Conservation (phyloP, 352 stramenopile species). For the Phytophthora podocarpi region DNA sequence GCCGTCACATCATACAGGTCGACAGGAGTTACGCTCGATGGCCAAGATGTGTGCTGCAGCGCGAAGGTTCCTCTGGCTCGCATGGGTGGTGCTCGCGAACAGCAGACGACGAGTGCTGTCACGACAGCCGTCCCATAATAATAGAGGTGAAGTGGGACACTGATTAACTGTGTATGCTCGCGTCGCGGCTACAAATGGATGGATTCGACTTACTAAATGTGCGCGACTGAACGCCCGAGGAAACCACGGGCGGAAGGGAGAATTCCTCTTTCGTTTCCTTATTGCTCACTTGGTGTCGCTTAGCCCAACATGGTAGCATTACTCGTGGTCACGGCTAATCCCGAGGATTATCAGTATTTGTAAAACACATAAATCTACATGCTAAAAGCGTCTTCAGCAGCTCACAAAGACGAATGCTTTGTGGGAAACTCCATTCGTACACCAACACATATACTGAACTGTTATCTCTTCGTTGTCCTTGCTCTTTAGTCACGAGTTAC, state of each 20-base stretch:
- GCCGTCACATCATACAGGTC: not conserved
- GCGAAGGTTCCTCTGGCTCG: not conserved
- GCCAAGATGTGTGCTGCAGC: constrained; percentile 1
- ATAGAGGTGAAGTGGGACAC: constrained; percentile 1
- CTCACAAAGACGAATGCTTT: no score
- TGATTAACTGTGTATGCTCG: not conserved
- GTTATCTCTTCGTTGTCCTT: constrained; percentile 5
- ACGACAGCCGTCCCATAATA: constrained; percentile 1
- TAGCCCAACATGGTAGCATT: no score
- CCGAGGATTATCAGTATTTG: no score
- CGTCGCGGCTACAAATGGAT: no score
- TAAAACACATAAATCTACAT: no score
- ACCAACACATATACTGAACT: constrained; percentile 6
- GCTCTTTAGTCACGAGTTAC: constrained; percentile 1
- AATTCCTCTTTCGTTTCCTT: no score
- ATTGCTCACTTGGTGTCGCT: no score
- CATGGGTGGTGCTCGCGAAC: constrained; percentile 11
- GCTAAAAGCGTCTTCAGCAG: no score
- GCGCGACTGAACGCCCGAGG: no score
- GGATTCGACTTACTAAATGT: not conserved
- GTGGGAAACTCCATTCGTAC: not conserved
- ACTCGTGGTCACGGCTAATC: no score
- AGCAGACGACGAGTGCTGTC: constrained; percentile 16
- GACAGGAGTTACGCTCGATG: not conserved
- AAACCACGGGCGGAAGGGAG: no score